Evolutionary conservation across 2,329 filamentous ascomycete species (phyloP).

Genomic region (Alternaria arborescens): DNA sequence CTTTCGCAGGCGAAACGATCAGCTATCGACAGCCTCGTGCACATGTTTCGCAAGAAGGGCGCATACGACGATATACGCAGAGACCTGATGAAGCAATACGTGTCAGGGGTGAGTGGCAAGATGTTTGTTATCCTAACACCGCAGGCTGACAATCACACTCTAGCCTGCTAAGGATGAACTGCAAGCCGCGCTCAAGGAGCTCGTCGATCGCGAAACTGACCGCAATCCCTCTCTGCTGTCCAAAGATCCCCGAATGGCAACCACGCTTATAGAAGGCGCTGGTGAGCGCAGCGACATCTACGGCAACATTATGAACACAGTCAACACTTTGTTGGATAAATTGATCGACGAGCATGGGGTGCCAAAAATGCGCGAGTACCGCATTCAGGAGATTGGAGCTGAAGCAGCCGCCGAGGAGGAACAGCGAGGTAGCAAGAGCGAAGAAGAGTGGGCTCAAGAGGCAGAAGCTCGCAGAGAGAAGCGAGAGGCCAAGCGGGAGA

Average conservation of each 20-base stretch:
- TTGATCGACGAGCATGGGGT: slow-evolving; percentile 70
- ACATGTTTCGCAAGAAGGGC: slow-evolving; percentile 86
- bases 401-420: slow-evolving; percentile 73
- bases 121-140: slow-evolving; percentile 35
- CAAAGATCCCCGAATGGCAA: slow-evolving; percentile 76
- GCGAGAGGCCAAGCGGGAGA: slow-evolving; percentile 68
- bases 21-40: slow-evolving; percentile 77
- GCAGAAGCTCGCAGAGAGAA: slow-evolving; percentile 67
- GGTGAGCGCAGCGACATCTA: slow-evolving; percentile 81
- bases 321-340: slow-evolving; percentile 72
- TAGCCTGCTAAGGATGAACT: slow-evolving; percentile 76
- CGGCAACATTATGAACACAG: slow-evolving; percentile 71
- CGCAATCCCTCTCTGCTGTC: slow-evolving; percentile 76
- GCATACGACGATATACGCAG: slow-evolving; percentile 82
- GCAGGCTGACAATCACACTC: background rate
- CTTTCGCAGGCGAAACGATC: slow-evolving; percentile 75
- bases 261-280: slow-evolving; percentile 78
- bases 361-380: slow-evolving; percentile 72
- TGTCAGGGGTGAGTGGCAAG: slow-evolving; percentile 66
- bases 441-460: slow-evolving; percentile 76
- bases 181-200: slow-evolving; percentile 70
- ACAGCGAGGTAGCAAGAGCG: slow-evolving; percentile 72
- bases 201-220: slow-evolving; percentile 78
- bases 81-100: slow-evolving; percentile 77
- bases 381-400: slow-evolving; percentile 72